These are phyloP conservation scores for Suhomyces kilbournensis DNA, from an alignment of 805 yeast genomes.

Conservation along the genomic window DNA sequence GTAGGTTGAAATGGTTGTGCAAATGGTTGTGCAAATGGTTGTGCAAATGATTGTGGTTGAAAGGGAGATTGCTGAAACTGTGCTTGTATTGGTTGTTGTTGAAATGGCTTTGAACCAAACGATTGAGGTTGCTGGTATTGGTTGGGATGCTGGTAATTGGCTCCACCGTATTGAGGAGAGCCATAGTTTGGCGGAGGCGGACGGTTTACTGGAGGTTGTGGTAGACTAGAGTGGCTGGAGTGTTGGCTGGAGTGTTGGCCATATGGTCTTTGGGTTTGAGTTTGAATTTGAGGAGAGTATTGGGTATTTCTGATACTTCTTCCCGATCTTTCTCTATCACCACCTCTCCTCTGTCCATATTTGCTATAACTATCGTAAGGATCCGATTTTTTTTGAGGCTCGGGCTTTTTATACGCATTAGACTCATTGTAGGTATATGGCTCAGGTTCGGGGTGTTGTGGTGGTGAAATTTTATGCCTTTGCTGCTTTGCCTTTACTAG, in stretches of 20 bases:
- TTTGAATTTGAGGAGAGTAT: not conserved
- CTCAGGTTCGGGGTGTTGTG: not conserved
- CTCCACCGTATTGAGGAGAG: not conserved
- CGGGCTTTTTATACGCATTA: not conserved
- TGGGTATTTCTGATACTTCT: conserved; percentile 1
- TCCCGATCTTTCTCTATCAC: not conserved
- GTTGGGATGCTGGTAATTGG: not conserved
- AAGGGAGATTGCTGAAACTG: conserved; percentile 2
- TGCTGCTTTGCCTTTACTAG: conserved; percentile 43
- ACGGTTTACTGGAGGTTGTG: not conserved
- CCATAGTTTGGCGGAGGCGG: not conserved
- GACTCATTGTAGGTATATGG: too few relatives aligned
- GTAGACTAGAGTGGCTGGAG: conserved; percentile 1
- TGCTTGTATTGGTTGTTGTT: not conserved
- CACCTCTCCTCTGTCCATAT: not conserved
- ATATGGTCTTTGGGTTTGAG: not conserved
- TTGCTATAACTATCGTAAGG: not conserved
- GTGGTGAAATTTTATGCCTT: conserved; percentile 5
- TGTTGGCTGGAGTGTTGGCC: conserved; percentile 4
- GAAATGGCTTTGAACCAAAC: not conserved
- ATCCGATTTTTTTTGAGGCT: not conserved
- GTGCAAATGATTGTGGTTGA: conserved; percentile 4
- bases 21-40: not conserved
- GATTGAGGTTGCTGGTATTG: not conserved
- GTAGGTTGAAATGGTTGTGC: not conserved